phyloP scores from a whole-genome alignment of 345 rosid species.

The Ailanthus altissimus region DNA sequence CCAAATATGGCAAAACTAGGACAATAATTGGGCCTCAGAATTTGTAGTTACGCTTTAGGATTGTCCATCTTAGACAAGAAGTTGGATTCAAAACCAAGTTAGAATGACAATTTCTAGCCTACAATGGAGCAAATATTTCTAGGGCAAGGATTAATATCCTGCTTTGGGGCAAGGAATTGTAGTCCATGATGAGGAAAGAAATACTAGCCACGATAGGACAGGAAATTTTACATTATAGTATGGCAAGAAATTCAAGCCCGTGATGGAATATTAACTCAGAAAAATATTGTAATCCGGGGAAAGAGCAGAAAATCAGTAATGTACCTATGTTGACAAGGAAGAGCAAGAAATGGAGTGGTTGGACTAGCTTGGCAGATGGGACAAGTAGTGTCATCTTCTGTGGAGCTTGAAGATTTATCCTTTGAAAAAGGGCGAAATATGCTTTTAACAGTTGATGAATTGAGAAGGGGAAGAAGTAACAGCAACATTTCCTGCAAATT shows the following conservation, averaged over 20 bases:
- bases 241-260: neutral
- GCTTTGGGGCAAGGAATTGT: too few species aligned
- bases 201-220: too few species aligned
- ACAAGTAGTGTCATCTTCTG: slow-evolving; percentile 59
- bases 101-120: neutral
- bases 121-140: neutral
- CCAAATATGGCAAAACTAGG: slow-evolving; percentile 6
- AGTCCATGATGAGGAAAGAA: too few species aligned
- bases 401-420: slow-evolving; percentile 64
- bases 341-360: slow-evolving; percentile 81
- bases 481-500: slow-evolving; percentile 84
- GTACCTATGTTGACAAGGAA: slow-evolving; percentile 95
- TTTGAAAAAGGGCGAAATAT: slow-evolving; percentile 82
- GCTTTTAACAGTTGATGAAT: slow-evolving; percentile 76
- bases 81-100: neutral
- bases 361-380: slow-evolving; percentile 85
- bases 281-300: neutral
- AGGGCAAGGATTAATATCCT: too few species aligned
- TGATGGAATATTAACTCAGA: too few species aligned
- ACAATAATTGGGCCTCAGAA: neutral
- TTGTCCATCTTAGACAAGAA: neutral
- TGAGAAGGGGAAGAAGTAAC: slow-evolving; percentile 96
- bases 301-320: slow-evolving; percentile 6
- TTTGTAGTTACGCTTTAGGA: slow-evolving; percentile 3
- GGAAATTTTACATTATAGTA: neutral